Conservation (phyloP, 2,329 filamentous ascomycete species). For the Fusarium abutilonis region DNA sequence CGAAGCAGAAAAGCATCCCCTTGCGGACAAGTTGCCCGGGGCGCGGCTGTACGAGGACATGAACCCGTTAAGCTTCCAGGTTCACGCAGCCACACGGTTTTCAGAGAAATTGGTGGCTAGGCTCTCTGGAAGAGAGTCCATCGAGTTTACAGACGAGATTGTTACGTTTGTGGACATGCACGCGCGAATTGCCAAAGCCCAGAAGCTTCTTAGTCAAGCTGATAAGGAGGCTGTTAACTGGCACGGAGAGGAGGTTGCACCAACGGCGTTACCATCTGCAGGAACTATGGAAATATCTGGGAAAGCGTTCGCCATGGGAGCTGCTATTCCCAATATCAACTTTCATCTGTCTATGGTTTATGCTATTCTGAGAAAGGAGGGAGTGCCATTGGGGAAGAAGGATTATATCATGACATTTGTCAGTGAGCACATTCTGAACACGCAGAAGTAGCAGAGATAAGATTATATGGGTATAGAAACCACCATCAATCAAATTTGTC, state of each 20-base stretch:
- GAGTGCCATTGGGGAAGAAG: constrained; percentile 67
- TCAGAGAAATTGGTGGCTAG: constrained; percentile 44
- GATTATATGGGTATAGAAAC: not conserved
- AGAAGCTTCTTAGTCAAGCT: constrained; percentile 43
- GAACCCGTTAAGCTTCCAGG: constrained; percentile 51
- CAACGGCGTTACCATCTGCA: constrained; percentile 35
- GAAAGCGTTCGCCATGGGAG: constrained; percentile 56
- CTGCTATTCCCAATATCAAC: constrained; percentile 65
- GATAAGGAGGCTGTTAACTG: constrained; percentile 48
- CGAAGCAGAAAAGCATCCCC: constrained; percentile 46
- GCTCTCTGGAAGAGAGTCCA: constrained; percentile 43
- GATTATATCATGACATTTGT: constrained; percentile 57
- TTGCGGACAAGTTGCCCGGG: constrained; percentile 43
- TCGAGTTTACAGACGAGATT: constrained; percentile 42
- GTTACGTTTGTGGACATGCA: constrained; percentile 47
- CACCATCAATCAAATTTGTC: not conserved
- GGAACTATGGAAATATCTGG: constrained; percentile 39
- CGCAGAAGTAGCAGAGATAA: constrained; percentile 1
- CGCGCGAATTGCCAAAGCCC: constrained; percentile 43
- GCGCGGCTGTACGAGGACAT: constrained; percentile 51
- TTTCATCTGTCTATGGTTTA: constrained; percentile 70
- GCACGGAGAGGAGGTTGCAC: constrained; percentile 40
- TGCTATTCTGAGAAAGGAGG: constrained; percentile 65
- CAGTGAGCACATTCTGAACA: constrained; percentile 34
- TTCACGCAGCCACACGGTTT: constrained; percentile 45